A percentile compares a stretch with the other conserved stretches of the same genome.
These are phyloP conservation scores for Phytophthora aleatoria DNA, from an alignment of 352 stramenopile species.

Conservation along the genomic window DNA sequence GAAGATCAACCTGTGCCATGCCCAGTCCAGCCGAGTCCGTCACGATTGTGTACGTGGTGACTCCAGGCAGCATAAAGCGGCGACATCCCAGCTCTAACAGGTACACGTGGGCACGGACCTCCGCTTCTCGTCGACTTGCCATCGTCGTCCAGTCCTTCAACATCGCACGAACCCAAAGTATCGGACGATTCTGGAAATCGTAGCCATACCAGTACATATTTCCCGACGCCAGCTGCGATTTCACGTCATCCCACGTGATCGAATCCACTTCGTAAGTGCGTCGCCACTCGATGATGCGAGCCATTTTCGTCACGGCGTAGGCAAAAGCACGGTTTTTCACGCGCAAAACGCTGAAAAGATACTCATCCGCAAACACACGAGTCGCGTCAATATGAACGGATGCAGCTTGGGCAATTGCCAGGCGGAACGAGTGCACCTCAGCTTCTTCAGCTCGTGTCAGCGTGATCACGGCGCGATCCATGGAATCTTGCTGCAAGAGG, in stretches of 20 bases:
- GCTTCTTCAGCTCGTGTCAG: conserved; percentile 38
- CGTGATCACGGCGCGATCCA: conserved; percentile 22
- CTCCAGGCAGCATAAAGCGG: conserved; percentile 58
- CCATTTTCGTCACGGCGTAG: conserved; percentile 69
- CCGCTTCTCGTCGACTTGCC: conserved; percentile 45
- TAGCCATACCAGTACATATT: conserved; percentile 82
- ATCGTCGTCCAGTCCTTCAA: conserved; percentile 70
- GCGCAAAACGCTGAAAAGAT: conserved; percentile 60
- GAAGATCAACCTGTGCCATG: conserved; percentile 54
- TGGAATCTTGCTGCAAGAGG: conserved; percentile 21
- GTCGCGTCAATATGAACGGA: conserved; percentile 40
- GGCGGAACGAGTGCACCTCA: conserved; percentile 53
- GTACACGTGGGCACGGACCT: conserved; percentile 66
- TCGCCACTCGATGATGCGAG: conserved; percentile 57
- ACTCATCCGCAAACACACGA: conserved; percentile 59
- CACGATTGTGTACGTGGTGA: conserved; percentile 68
- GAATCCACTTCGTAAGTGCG: conserved; percentile 48
- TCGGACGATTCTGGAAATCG: conserved; percentile 66
- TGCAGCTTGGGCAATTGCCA: conserved; percentile 52
- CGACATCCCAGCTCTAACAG: conserved; percentile 60
- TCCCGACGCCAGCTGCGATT: conserved; percentile 44
- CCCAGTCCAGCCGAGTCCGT: conserved; percentile 58
- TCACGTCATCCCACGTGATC: conserved; percentile 46
- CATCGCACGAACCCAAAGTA: conserved; percentile 66
- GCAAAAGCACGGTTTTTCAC: conserved; percentile 66